Evolutionary conservation across 768 basidiomycete genomes (phyloP).

Genomic region (Lactarius psammicola): DNA sequence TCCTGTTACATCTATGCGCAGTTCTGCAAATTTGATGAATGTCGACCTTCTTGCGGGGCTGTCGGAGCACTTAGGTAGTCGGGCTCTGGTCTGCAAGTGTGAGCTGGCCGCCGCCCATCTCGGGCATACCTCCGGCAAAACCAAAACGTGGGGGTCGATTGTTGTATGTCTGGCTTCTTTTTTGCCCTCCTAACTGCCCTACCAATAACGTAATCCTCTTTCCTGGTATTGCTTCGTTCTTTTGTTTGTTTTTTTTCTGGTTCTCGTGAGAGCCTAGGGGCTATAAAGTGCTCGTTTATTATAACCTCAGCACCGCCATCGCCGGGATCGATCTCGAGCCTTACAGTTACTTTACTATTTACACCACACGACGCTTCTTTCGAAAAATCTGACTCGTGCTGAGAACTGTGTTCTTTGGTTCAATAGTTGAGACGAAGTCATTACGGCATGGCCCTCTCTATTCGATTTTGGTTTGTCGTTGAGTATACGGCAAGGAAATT

Average conservation of each 20-base stretch:
- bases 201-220: not conserved
- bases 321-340: constrained; percentile 21
- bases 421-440: not conserved
- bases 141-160: not conserved
- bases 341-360: not conserved
- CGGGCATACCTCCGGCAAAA: not conserved
- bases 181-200: not conserved
- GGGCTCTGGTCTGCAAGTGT: not conserved
- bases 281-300: not conserved
- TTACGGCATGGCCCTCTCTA: not conserved
- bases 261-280: not conserved
- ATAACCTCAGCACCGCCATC: constrained; percentile 23
- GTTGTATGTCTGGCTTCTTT: not conserved
- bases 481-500: not conserved
- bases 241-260: not conserved
- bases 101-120: not conserved
- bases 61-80: not conserved
- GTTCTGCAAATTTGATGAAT: not conserved
- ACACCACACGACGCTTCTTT: not conserved
- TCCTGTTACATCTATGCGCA: not conserved
- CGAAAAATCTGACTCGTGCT: not conserved
- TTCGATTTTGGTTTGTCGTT: not conserved
- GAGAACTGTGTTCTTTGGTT: not conserved
- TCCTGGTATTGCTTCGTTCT: not conserved
- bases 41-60: not conserved